These are phyloP conservation scores for Erysimum cheiranthoides DNA, from an alignment of 345 rosid species.

Conservation along the genomic window DNA sequence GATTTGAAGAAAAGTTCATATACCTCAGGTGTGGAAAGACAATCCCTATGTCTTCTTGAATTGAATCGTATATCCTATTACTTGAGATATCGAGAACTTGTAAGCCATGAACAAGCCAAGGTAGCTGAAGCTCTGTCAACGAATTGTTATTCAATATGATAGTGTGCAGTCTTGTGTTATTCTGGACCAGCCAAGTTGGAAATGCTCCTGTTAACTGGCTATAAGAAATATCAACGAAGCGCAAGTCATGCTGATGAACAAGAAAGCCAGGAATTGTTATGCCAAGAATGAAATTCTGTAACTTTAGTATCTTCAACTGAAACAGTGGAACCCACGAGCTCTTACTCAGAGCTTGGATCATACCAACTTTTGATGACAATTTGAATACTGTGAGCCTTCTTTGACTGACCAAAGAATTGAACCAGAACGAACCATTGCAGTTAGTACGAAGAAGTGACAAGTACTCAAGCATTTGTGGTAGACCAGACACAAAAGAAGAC, in stretches of 20 bases:
- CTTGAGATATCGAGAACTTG: slow-evolving; percentile 20
- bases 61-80: background rate
- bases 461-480: slow-evolving; percentile 31
- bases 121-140: slow-evolving; percentile 25
- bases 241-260: slow-evolving; percentile 17
- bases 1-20: slow-evolving; percentile 21
- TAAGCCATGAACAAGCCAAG: slow-evolving; percentile 21
- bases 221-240: slow-evolving; percentile 4
- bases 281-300: background rate
- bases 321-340: slow-evolving; percentile 28
- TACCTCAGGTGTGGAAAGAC: background rate
- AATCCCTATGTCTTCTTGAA: slow-evolving; percentile 23
- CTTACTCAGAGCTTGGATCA: slow-evolving; percentile 16
- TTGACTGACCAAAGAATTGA: slow-evolving; percentile 28
- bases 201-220: slow-evolving; percentile 23
- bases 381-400: slow-evolving; percentile 27
- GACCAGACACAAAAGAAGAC: slow-evolving; percentile 16
- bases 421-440: slow-evolving; percentile 22
- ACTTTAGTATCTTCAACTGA: slow-evolving; percentile 15
- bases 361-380: slow-evolving; percentile 6
- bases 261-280: slow-evolving; percentile 3
- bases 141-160: slow-evolving; percentile 1
- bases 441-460: slow-evolving; percentile 3
- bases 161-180: slow-evolving; percentile 19
- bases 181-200: slow-evolving; percentile 34